These are phyloP conservation scores for Teratosphaeria epicoccoides DNA, from an alignment of 2,329 filamentous ascomycete genomes.

Conservation along the genomic window DNA sequence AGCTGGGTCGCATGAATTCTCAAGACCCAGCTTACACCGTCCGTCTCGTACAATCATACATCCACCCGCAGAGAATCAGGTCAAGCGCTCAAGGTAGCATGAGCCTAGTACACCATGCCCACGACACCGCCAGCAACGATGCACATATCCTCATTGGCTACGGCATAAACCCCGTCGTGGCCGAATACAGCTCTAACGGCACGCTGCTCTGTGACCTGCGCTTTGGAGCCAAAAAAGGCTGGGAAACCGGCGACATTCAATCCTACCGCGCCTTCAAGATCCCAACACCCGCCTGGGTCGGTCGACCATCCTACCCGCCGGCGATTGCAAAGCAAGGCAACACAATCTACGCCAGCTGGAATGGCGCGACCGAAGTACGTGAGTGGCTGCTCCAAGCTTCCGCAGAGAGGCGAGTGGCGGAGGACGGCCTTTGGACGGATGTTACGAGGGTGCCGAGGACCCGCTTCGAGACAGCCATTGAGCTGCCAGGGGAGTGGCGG, in stretches of 20 bases:
- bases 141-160: conserved; percentile 18
- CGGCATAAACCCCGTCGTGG: conserved; percentile 19
- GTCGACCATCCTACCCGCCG: conserved; percentile 11
- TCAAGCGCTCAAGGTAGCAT: conserved; percentile 17
- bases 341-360: conserved; percentile 17
- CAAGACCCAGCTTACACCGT: conserved; percentile 10
- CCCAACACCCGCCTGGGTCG: conserved; percentile 11
- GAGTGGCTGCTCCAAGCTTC: conserved; percentile 14
- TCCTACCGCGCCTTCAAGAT: conserved; percentile 20
- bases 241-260: conserved; percentile 20
- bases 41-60: conserved; percentile 13
- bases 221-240: conserved; percentile 15
- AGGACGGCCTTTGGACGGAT: conserved; percentile 10
- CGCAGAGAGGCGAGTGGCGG: not conserved
- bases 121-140: not conserved
- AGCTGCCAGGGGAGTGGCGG: conserved; percentile 1
- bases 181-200: conserved; percentile 16
- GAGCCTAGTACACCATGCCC: not conserved
- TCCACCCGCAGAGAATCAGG: conserved; percentile 12
- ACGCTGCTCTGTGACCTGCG: conserved; percentile 18
- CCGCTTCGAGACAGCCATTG: conserved; percentile 14
- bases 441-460: conserved; percentile 6
- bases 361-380: conserved; percentile 19
- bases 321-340: conserved; percentile 4
- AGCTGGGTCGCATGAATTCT: conserved; percentile 10